Evolutionary conservation across 345 rosid genomes (phyloP).

Genomic region (Corymbia maculata): DNA sequence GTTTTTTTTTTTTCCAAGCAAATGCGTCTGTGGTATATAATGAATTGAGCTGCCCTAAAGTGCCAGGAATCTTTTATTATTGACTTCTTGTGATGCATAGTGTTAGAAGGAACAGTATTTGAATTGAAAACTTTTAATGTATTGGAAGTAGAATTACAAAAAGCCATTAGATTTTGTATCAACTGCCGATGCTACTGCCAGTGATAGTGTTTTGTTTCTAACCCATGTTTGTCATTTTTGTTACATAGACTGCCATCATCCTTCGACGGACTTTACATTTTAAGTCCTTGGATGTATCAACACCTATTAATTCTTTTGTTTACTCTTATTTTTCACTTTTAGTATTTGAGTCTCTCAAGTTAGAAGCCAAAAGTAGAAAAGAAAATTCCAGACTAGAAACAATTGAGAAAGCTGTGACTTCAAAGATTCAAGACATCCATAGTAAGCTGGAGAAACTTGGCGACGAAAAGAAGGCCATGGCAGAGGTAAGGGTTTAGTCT

Average conservation of each 20-base stretch:
- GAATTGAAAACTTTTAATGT: background rate
- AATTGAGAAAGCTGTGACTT: constrained; percentile 52
- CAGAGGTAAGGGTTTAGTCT: constrained; percentile 35
- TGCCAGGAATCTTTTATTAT: background rate
- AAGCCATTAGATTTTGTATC: background rate
- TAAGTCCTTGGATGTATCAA: background rate
- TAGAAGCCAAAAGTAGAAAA: constrained; percentile 64
- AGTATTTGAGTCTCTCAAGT: constrained; percentile 75
- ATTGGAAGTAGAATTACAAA: background rate
- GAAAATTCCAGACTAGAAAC: constrained; percentile 51
- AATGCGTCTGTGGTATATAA: background rate
- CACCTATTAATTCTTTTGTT: background rate
- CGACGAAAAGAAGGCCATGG: constrained; percentile 48
- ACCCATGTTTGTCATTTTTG: background rate
- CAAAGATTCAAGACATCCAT: constrained; percentile 55
- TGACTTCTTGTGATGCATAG: background rate
- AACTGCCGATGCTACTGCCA: background rate
- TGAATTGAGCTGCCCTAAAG: background rate
- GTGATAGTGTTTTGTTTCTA: background rate
- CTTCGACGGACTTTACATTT: background rate
- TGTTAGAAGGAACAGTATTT: background rate
- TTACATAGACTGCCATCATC: background rate
- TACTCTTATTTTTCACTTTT: background rate
- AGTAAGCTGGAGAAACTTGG: constrained; percentile 48
- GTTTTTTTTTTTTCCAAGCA: background rate